Conservation (phyloP, 495 filamentous ascomycete genomes). For the Penicillium silybi region DNA sequence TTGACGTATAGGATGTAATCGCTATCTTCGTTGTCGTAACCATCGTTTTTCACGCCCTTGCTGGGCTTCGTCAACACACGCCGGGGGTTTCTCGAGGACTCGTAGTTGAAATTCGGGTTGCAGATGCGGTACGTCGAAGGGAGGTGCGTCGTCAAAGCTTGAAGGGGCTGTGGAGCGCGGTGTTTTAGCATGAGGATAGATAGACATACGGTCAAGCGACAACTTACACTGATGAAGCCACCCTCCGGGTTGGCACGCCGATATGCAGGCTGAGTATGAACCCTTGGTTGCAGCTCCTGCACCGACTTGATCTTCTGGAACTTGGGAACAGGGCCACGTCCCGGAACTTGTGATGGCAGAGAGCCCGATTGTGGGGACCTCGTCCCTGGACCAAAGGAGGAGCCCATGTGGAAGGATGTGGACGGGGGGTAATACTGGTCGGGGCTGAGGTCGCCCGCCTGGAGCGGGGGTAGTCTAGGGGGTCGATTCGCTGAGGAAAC, state of each 20-base stretch:
- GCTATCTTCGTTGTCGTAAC: constrained; percentile 98
- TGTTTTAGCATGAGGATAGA: neutral
- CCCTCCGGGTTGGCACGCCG: constrained; percentile 94
- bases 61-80: constrained; percentile 98
- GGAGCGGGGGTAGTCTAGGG: constrained; percentile 64
- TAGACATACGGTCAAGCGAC: neutral
- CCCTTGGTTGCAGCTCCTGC: constrained; percentile 73
- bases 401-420: constrained; percentile 63
- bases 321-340: constrained; percentile 77
- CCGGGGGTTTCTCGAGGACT: constrained; percentile 95
- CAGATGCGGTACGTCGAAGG: constrained; percentile 97
- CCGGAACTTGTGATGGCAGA: constrained; percentile 39
- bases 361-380: constrained; percentile 63
- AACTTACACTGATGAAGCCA: constrained; percentile 93
- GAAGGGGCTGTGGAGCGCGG: constrained; percentile 64
- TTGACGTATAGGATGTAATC: constrained; percentile 99
- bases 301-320: constrained; percentile 72
- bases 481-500: constrained; percentile 32
- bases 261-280: constrained; percentile 84
- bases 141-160: constrained; percentile 91
- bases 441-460: constrained; percentile 57
- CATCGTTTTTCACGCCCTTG: constrained; percentile 98
- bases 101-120: constrained; percentile 98
- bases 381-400: constrained; percentile 67
- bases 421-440: constrained; percentile 68